Evolutionary conservation across 768 basidiomycete species (phyloP).

Genomic region (Boletus barrowsii): DNA sequence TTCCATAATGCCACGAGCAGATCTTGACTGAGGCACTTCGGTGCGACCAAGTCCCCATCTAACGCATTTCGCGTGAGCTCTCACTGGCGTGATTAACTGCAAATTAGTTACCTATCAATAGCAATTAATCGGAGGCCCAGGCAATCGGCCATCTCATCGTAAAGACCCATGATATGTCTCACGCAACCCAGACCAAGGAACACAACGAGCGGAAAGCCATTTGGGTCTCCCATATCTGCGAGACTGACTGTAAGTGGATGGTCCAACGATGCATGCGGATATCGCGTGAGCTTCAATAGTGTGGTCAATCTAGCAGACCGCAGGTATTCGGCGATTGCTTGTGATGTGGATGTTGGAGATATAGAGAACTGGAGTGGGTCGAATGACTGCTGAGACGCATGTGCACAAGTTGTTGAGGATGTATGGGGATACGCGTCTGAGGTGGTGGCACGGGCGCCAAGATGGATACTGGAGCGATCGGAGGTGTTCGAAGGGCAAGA

Average conservation of each 20-base stretch:
- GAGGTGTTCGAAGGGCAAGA: slow-evolving; percentile 46
- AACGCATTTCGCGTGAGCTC: slow-evolving; percentile 14
- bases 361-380: slow-evolving; percentile 31
- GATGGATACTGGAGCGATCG: slow-evolving; percentile 49
- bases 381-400: slow-evolving; percentile 23
- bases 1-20: slow-evolving; percentile 76
- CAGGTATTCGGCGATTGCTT: slow-evolving; percentile 81
- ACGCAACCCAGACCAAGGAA: slow-evolving; percentile 95
- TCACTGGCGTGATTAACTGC: not conserved
- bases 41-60: slow-evolving; percentile 95
- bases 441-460: slow-evolving; percentile 20
- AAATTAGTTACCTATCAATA: slow-evolving; percentile 70
- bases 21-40: slow-evolving; percentile 58
- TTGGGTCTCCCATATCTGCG: slow-evolving; percentile 85
- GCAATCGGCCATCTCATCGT: slow-evolving; percentile 93
- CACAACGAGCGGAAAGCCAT: slow-evolving; percentile 85
- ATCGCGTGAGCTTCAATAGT: slow-evolving; percentile 71
- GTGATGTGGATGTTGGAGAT: slow-evolving; percentile 58
- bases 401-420: slow-evolving; percentile 35
- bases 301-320: slow-evolving; percentile 85
- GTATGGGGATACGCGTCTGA: slow-evolving; percentile 58
- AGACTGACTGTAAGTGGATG: slow-evolving; percentile 81
- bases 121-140: slow-evolving; percentile 87
- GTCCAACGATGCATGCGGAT: slow-evolving; percentile 74
- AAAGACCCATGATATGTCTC: slow-evolving; percentile 90